Conservation (phyloP, 208 protist genomes). For the Wallacemonas sp. region DNA sequence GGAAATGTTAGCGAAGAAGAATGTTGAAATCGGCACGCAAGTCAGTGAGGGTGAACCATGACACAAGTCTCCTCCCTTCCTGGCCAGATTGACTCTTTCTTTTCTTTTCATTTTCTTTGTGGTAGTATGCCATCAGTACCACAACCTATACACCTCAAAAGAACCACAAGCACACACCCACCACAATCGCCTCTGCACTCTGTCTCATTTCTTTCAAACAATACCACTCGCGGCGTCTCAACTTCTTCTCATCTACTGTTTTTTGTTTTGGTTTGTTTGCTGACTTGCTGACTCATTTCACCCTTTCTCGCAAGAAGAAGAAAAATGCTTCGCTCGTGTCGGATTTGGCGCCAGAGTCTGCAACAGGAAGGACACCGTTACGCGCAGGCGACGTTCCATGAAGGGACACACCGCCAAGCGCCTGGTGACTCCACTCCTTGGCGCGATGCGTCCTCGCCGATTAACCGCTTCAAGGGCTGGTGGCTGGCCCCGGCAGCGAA, state of each 20-base stretch:
- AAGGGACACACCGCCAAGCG: constrained; percentile 80
- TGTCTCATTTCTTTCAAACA: too few species aligned
- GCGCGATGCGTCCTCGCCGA: constrained; percentile 75
- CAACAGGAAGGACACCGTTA: constrained; percentile 83
- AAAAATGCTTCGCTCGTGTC: constrained; percentile 7
- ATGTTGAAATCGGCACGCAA: too few species aligned
- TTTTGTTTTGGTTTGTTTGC: constrained; percentile 10
- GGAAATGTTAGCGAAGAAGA: too few species aligned
- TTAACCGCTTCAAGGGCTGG: constrained; percentile 74
- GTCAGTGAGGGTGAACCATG: too few species aligned
- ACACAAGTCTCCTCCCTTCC: too few species aligned
- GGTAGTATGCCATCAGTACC: too few species aligned
- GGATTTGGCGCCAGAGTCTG: constrained; percentile 33
- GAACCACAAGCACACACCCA: too few species aligned
- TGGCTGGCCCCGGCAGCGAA: constrained; percentile 83
- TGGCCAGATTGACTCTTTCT: too few species aligned
- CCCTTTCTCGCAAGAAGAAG: too few species aligned
- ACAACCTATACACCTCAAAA: too few species aligned
- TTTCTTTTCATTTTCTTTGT: too few species aligned
- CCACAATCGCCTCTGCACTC: too few species aligned
- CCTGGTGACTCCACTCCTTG: constrained; percentile 88
- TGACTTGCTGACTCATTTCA: background rate
- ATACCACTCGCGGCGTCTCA: background rate
- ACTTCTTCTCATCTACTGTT: background rate
- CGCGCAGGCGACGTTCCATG: constrained; percentile 83